phyloP scores from a whole-genome alignment of 495 filamentous ascomycete genomes.

The Tuber borchii region DNA sequence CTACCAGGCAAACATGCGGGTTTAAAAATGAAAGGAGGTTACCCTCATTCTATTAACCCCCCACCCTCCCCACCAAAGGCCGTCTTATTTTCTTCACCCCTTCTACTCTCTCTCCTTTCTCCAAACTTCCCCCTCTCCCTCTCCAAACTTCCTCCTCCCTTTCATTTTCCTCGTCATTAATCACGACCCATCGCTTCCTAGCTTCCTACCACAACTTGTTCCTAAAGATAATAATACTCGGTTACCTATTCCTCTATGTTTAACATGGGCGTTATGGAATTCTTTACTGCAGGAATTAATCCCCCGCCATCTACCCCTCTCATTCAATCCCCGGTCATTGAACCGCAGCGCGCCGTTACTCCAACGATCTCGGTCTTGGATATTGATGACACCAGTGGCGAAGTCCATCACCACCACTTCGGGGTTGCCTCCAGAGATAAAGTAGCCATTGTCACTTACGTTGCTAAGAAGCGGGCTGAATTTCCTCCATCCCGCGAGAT shows the following conservation, averaged over 20 bases:
- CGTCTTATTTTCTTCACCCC: background rate
- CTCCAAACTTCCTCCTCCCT: background rate
- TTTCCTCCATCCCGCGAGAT: background rate
- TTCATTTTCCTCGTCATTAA: background rate
- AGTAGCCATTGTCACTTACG: background rate
- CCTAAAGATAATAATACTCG: background rate
- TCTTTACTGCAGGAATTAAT: slow-evolving; percentile 1
- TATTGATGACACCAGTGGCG: background rate
- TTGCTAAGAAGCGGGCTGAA: slow-evolving; percentile 1
- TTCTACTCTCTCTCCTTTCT: background rate
- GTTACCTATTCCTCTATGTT: background rate
- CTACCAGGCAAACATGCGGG: background rate
- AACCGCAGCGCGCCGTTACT: background rate
- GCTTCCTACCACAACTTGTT: background rate
- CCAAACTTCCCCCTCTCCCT: background rate
- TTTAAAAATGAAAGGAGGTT: background rate
- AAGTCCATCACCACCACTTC: background rate
- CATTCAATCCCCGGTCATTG: background rate
- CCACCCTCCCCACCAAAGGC: background rate
- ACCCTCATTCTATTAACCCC: background rate
- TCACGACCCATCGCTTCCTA: background rate
- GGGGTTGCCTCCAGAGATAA: slow-evolving; percentile 3
- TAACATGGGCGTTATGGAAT: background rate
- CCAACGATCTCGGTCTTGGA: background rate
- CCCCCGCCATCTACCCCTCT: background rate